Percentiles rank a stretch among this genome's conserved stretches.
phyloP scores from a whole-genome alignment of 352 stramenopile genomes.

The Pythium scleroteichum region DNA sequence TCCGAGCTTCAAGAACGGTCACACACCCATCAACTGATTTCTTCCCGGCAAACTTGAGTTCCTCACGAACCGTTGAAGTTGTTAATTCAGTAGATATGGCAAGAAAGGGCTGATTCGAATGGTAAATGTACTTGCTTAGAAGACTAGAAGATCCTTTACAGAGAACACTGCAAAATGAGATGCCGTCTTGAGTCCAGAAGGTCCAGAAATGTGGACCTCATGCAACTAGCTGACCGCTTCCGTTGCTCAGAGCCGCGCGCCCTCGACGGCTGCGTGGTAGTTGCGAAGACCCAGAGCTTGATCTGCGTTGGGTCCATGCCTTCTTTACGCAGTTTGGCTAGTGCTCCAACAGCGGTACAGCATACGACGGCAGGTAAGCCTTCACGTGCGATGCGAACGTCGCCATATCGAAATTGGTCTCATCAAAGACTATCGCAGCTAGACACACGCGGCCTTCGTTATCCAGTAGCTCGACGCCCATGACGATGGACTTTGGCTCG shows the following conservation, averaged over 20 bases:
- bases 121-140: too few species aligned
- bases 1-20: too few species aligned
- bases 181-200: too few species aligned
- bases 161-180: too few species aligned
- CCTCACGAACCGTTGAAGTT: too few species aligned
- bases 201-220: too few species aligned
- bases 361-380: slow-evolving; percentile 56
- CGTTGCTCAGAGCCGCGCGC: slow-evolving; percentile 46
- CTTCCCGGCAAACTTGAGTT: too few species aligned
- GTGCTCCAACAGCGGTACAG: slow-evolving; percentile 82
- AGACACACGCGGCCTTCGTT: slow-evolving; percentile 82
- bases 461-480: slow-evolving; percentile 69
- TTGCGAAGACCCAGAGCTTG: slow-evolving; percentile 58
- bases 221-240: too few species aligned
- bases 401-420: slow-evolving; percentile 48
- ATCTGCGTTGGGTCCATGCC: slow-evolving; percentile 69
- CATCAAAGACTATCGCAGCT: slow-evolving; percentile 82
- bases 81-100: too few species aligned
- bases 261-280: slow-evolving; percentile 53
- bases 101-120: too few species aligned
- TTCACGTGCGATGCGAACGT: slow-evolving; percentile 52
- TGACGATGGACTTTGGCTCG: slow-evolving; percentile 61
- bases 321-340: slow-evolving; percentile 81
- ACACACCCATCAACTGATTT: too few species aligned
- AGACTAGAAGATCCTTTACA: too few species aligned